These are phyloP conservation scores for Nitzschia sp. DNA, from an alignment of 108 stramenopile genomes.

Conservation along the genomic window DNA sequence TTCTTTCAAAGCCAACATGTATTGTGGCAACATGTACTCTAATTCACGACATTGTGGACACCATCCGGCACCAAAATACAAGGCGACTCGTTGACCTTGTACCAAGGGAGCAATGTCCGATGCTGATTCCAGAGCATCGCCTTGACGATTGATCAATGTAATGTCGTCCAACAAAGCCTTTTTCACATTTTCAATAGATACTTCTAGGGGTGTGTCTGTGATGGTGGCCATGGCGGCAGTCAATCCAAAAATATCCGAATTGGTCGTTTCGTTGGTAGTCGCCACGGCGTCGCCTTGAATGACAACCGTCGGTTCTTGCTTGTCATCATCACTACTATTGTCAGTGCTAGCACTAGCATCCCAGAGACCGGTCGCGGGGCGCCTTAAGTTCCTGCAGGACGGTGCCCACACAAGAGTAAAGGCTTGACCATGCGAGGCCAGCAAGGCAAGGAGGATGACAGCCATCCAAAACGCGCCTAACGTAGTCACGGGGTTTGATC, in stretches of 20 bases:
- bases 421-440: too few species aligned
- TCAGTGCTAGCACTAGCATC: too few species aligned
- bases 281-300: too few species aligned
- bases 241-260: not conserved
- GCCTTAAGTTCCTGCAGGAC: too few species aligned
- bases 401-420: too few species aligned
- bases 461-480: too few species aligned
- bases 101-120: constrained; percentile 22
- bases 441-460: too few species aligned
- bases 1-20: constrained; percentile 33
- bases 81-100: constrained; percentile 55
- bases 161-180: not conserved
- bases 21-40: constrained; percentile 55
- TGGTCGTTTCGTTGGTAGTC: not conserved
- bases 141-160: not conserved
- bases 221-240: not conserved
- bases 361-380: too few species aligned
- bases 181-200: not conserved
- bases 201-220: not conserved
- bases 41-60: constrained; percentile 69
- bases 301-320: too few species aligned
- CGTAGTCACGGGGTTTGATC: too few species aligned
- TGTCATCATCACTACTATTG: too few species aligned
- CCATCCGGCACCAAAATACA: constrained; percentile 70
- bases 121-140: not conserved